These are phyloP conservation scores for Tritrichomonas musculus DNA, from an alignment of 208 protist genomes.

Conservation along the genomic window DNA sequence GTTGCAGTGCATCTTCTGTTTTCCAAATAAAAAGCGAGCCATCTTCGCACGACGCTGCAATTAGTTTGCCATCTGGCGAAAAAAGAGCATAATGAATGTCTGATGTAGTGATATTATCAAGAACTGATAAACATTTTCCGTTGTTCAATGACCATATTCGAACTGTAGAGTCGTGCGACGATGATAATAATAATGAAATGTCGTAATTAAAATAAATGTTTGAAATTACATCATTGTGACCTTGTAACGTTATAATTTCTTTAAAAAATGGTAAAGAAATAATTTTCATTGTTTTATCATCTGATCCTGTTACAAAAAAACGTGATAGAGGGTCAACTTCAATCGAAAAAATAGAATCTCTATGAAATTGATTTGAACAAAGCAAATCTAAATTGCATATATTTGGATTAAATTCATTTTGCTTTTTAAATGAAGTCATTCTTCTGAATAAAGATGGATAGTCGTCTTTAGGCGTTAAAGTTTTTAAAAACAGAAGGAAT, in stretches of 20 bases:
- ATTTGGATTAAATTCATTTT: background rate
- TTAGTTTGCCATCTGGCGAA: background rate
- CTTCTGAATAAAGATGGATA: background rate
- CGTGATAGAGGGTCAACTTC: background rate
- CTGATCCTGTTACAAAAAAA: background rate
- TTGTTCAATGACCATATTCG: background rate
- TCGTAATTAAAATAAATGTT: background rate
- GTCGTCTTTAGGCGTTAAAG: background rate
- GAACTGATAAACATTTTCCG: background rate
- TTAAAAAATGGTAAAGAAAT: background rate
- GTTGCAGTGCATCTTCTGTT: background rate
- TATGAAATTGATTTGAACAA: background rate
- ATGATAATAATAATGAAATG: background rate
- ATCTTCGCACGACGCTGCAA: background rate
- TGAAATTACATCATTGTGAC: background rate
- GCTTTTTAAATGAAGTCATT: background rate
- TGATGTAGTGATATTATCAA: background rate
- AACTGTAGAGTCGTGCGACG: background rate
- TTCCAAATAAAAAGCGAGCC: background rate
- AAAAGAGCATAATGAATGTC: background rate
- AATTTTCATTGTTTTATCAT: background rate
- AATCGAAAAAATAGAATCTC: background rate
- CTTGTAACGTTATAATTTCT: background rate
- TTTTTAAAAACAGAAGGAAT: background rate
- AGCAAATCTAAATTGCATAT: background rate